Conservation (phyloP, 371 early-diverging fungal species). For the Thermomucor indicae-seudaticae region DNA sequence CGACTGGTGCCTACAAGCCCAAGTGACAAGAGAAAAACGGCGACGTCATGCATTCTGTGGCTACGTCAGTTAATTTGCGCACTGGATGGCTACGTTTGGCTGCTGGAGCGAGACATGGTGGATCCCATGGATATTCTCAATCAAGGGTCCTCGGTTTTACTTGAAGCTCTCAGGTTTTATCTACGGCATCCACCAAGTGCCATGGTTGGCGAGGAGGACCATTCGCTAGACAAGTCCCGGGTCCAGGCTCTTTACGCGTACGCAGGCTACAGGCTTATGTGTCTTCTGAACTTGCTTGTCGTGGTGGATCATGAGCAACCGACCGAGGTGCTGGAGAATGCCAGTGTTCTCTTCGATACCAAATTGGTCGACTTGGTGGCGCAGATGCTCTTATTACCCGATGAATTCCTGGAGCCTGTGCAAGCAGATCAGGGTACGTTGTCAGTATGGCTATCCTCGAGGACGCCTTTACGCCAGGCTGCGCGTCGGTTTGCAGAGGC, state of each 20-base stretch:
- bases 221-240: constrained; percentile 9
- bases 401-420: constrained; percentile 16
- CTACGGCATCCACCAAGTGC: constrained; percentile 8
- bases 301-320: neutral
- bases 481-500: constrained; percentile 8
- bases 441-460: constrained; percentile 8
- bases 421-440: constrained; percentile 20
- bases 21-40: neutral
- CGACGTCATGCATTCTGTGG: constrained; percentile 14
- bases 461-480: constrained; percentile 10
- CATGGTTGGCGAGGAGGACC: neutral
- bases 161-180: constrained; percentile 11
- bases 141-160: constrained; percentile 8
- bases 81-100: constrained; percentile 38
- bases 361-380: constrained; percentile 12
- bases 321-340: neutral
- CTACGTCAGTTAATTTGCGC: constrained; percentile 20
- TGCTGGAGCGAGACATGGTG: constrained; percentile 26
- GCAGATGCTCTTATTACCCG: constrained; percentile 21
- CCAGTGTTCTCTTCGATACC: constrained; percentile 5
- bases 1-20: constrained; percentile 6
- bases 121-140: neutral
- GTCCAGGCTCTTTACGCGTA: constrained; percentile 17
- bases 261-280: constrained; percentile 11
- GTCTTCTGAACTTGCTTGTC: constrained; percentile 15